Evolutionary conservation across 306 rosid species (phyloP).

Genomic region (Cicer yamashitae): DNA sequence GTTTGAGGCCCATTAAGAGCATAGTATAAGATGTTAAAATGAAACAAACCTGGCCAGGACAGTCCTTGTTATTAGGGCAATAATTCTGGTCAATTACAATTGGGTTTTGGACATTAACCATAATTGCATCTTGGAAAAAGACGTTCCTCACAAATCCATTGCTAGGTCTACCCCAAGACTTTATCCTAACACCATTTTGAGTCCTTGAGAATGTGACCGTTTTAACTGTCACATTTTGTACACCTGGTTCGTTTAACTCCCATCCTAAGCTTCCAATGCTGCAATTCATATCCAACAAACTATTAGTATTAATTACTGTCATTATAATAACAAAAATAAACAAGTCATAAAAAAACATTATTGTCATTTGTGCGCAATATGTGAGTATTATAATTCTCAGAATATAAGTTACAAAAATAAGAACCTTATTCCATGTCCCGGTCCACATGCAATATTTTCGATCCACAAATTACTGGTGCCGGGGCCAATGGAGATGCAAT

Average conservation of each 20-base stretch:
- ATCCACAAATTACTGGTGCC: constrained; percentile 72
- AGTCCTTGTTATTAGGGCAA: constrained; percentile 54
- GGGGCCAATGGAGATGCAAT: constrained; percentile 72
- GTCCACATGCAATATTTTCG: constrained; percentile 65
- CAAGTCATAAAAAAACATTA: too few relatives aligned
- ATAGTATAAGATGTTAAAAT: not conserved
- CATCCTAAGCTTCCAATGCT: constrained; percentile 77
- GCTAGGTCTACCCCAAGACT: constrained; percentile 70
- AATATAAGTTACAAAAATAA: not conserved
- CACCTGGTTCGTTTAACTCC: constrained; percentile 55
- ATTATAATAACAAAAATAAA: not conserved
- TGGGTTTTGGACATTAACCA: constrained; percentile 68
- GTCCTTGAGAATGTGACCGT: constrained; percentile 51
- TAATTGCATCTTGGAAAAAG: constrained; percentile 52
- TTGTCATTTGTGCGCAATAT: too few relatives aligned
- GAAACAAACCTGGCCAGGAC: constrained; percentile 57
- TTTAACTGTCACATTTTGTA: constrained; percentile 71
- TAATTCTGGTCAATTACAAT: constrained; percentile 68
- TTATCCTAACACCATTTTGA: constrained; percentile 67
- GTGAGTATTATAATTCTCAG: too few relatives aligned
- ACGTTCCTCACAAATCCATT: constrained; percentile 55
- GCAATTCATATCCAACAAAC: constrained; percentile 29
- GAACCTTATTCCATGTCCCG: constrained; percentile 77
- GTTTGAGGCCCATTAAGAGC: not conserved
- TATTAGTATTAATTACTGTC: not conserved